A percentile compares a stretch with the other conserved stretches of the same genome.
These are phyloP conservation scores for Phyllosticta citribraziliensis DNA, from an alignment of 2,329 filamentous ascomycete genomes.

Conservation along the genomic window DNA sequence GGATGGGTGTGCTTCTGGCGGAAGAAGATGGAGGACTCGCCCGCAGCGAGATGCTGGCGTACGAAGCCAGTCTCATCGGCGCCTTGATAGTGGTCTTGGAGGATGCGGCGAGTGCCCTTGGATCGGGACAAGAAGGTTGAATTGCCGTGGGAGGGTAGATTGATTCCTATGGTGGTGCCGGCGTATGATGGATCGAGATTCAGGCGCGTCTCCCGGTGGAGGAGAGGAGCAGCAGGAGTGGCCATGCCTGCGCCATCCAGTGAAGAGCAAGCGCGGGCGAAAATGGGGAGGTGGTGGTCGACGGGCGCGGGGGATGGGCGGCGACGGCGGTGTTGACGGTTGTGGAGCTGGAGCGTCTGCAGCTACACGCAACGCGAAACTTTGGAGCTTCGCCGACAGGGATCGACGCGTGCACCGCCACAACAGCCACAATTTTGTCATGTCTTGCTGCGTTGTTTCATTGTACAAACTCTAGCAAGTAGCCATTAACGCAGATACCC, in stretches of 20 bases:
- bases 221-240: slow-evolving; percentile 50
- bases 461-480: not conserved
- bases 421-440: not conserved
- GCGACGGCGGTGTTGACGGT: slow-evolving; percentile 5
- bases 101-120: slow-evolving; percentile 23
- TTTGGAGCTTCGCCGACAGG: slow-evolving; percentile 1
- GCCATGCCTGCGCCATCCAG: slow-evolving; percentile 60
- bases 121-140: slow-evolving; percentile 24
- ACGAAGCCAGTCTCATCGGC: slow-evolving; percentile 67
- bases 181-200: slow-evolving; percentile 67
- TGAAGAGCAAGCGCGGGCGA: not conserved
- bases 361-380: slow-evolving; percentile 1
- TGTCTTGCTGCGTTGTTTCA: not conserved
- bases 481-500: not conserved
- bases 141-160: slow-evolving; percentile 24
- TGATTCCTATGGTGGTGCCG: slow-evolving; percentile 59
- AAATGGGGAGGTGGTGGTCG: not conserved
- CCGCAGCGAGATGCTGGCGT: slow-evolving; percentile 59
- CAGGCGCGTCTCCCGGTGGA: slow-evolving; percentile 81
- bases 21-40: slow-evolving; percentile 73
- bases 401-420: slow-evolving; percentile 6
- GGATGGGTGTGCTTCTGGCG: slow-evolving; percentile 66
- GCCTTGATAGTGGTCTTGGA: slow-evolving; percentile 30
- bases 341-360: not conserved
- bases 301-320: not conserved